Conservation (phyloP, 1,284 basidiomycete genomes). For the Serendipita sp. region DNA sequence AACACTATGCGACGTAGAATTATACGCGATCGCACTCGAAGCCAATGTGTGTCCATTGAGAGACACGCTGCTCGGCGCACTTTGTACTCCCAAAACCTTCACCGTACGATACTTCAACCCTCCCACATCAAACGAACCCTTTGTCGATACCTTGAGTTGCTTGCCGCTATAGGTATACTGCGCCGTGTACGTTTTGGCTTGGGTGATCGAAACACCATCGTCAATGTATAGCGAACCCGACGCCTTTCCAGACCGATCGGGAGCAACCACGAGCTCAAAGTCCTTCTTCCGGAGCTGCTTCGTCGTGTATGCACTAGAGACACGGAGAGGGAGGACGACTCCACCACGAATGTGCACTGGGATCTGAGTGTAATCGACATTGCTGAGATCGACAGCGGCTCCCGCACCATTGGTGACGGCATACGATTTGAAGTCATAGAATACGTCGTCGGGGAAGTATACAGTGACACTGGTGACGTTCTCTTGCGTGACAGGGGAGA, state of each 20-base stretch:
- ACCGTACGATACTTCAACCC: slow-evolving; percentile 6
- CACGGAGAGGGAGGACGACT: slow-evolving; percentile 41
- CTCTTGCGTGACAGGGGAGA: slow-evolving; percentile 57
- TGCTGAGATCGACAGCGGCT: slow-evolving; percentile 31
- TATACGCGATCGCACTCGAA: background rate
- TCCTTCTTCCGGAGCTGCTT: slow-evolving; percentile 39
- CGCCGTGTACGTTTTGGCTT: background rate
- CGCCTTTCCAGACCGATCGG: slow-evolving; percentile 31
- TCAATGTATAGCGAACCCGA: slow-evolving; percentile 47
- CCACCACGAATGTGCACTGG: slow-evolving; percentile 53
- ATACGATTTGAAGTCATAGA: slow-evolving; percentile 56
- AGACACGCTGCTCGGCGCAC: slow-evolving; percentile 6
- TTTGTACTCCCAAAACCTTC: background rate
- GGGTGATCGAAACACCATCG: slow-evolving; percentile 35
- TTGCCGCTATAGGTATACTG: background rate
- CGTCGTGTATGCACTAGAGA: slow-evolving; percentile 41
- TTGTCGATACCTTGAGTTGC: slow-evolving; percentile 7
- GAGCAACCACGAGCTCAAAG: slow-evolving; percentile 42
- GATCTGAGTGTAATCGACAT: slow-evolving; percentile 51
- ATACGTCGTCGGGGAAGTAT: background rate
- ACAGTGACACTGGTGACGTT: slow-evolving; percentile 33
- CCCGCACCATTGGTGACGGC: slow-evolving; percentile 29
- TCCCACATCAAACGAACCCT: slow-evolving; percentile 8
- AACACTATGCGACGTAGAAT: background rate
- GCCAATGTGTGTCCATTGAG: slow-evolving; percentile 11